Conservation (phyloP, 2,329 filamentous ascomycete genomes). For the Amphichorda felina region DNA sequence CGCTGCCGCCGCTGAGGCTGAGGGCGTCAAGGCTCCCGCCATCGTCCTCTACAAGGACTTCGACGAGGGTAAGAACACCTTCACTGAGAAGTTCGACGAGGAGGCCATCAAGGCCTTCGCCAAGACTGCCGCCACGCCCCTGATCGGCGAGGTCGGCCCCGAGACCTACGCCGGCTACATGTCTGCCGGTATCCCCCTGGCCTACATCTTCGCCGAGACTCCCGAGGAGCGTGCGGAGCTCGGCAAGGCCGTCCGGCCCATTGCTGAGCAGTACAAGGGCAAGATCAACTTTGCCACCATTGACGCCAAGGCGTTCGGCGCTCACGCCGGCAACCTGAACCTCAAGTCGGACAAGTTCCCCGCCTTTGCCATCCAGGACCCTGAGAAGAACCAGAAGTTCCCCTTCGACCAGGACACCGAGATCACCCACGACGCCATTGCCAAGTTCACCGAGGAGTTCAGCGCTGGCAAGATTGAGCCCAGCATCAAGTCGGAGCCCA, state of each 20-base stretch:
- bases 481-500: conserved; percentile 96
- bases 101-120: conserved; percentile 74
- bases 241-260: conserved; percentile 63
- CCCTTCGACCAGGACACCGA: conserved; percentile 79
- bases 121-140: conserved; percentile 73
- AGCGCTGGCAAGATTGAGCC: conserved; percentile 79
- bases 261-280: conserved; percentile 88
- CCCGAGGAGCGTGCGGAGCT: conserved; percentile 77
- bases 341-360: conserved; percentile 92
- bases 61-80: conserved; percentile 87
- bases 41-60: conserved; percentile 96
- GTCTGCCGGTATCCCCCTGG: conserved; percentile 80
- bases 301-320: conserved; percentile 86
- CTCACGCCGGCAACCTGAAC: conserved; percentile 94
- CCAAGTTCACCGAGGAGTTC: conserved; percentile 77
- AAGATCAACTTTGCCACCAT: conserved; percentile 97
- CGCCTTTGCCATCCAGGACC: conserved; percentile 95
- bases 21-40: conserved; percentile 77
- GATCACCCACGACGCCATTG: conserved; percentile 60
- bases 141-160: conserved; percentile 91
- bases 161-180: conserved; percentile 97
- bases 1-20: conserved; percentile 71
- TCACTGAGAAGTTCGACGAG: conserved; percentile 65
- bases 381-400: conserved; percentile 91
- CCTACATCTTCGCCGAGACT: conserved; percentile 95